phyloP scores from a whole-genome alignment of 2,329 filamentous ascomycete genomes.

The Pseudocercospora fijiensis region DNA sequence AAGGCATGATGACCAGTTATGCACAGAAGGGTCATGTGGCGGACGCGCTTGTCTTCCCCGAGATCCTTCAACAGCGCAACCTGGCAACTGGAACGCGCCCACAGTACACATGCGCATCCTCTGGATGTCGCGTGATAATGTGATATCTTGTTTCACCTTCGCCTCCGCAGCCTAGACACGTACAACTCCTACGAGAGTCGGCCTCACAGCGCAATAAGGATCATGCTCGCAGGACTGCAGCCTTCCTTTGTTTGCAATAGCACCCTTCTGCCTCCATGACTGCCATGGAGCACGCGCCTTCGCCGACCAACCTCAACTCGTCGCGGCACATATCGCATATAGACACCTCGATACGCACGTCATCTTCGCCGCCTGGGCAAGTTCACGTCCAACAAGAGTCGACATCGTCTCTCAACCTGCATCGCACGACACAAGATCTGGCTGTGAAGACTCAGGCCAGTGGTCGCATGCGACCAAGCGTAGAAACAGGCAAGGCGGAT shows the following conservation, averaged over 20 bases:
- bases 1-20: too few relatives aligned
- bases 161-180: neutral
- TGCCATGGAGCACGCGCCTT: conserved; percentile 21
- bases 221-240: neutral
- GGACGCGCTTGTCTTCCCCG: too few relatives aligned
- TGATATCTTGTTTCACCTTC: neutral
- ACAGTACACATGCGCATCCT: too few relatives aligned
- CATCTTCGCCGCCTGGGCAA: conserved; percentile 22
- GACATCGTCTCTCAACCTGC: conserved; percentile 15
- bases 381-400: conserved; percentile 24
- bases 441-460: neutral
- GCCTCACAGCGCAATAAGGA: neutral
- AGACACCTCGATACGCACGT: conserved; percentile 7
- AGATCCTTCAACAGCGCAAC: neutral
- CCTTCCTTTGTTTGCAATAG: conserved; percentile 1
- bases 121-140: too few relatives aligned
- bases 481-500: conserved; percentile 23
- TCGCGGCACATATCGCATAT: conserved; percentile 18
- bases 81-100: neutral
- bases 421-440: conserved; percentile 12
- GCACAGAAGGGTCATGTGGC: too few relatives aligned
- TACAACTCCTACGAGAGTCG: neutral
- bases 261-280: neutral
- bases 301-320: conserved; percentile 14
- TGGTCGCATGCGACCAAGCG: conserved; percentile 12